Evolutionary conservation across 2,329 filamentous ascomycete genomes (phyloP), one percentile per base, ranked within the genome.

Genomic region (Pseudogymnoascus sp.): DNA sequence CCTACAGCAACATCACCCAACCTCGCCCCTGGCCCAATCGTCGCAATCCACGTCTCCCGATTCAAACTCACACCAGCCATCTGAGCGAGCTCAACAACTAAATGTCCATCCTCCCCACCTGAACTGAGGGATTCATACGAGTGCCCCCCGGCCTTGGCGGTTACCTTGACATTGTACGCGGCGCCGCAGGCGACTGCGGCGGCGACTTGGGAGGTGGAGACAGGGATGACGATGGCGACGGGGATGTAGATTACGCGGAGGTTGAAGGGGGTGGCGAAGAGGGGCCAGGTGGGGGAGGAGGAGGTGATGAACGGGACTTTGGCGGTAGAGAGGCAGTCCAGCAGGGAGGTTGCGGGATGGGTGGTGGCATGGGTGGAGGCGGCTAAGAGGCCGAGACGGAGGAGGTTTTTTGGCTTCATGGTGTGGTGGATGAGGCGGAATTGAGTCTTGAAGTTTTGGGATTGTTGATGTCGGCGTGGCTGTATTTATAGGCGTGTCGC

Each of bases 131-230:
- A 81, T 0, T 72, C 81, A 68, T 81, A 84, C 35, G 78, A 80
- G 68, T 84, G 81, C 0, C 81, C 81, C 10, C 81, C 81, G 31
- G 76, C 75, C 63, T 77, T 79, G 1, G 80, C 73, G 37, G 79
- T 79, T 6, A 83, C 77, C 41, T 79, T 78, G 31, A 80, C 72
- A 5, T 71, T 70, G 61, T 71, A 64, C 28, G 75, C 67, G 1
- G 70, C 68, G 1, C 78, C 81, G 62, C 81, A 83, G 33, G 70
- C 68, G 11, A 84, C 75, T 2, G 80, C 76, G 2, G 72, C 72
- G 4, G 76, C 71, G 14, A 83, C 73, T 2, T 74, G 65, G 2
- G 73, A 53, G 1, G 73, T 5, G 71, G 75, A 65, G 68, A 63
- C 63, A 12, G 70, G 24, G 46, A 53, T 66, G 3, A 66, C 67